phyloP scores from a whole-genome alignment of 495 filamentous ascomycete genomes.

The Bathelium albidoporum region DNA sequence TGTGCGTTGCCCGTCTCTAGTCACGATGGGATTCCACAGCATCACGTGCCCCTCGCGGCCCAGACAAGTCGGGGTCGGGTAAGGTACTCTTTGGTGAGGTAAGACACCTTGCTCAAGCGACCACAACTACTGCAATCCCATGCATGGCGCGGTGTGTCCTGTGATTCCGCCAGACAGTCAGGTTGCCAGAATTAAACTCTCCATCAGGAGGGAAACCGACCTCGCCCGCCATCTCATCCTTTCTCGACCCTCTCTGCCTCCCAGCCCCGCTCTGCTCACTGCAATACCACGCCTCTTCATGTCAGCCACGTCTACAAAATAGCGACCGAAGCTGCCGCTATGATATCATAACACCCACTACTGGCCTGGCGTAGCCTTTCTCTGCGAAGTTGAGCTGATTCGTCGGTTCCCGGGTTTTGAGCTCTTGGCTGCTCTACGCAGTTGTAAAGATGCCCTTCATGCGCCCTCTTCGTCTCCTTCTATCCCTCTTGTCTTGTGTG shows the following conservation, averaged over 20 bases:
- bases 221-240: not conserved
- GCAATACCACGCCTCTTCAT: not conserved
- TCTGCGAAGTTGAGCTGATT: not conserved
- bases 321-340: not conserved
- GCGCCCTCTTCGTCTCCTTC: constrained; percentile 32
- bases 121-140: too few species aligned
- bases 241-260: not conserved
- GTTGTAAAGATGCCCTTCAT: constrained; percentile 14
- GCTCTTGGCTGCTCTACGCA: not conserved
- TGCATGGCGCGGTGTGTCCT: not conserved
- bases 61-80: too few species aligned
- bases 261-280: not conserved
- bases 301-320: not conserved
- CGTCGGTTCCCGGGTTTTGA: not conserved
- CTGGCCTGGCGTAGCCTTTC: not conserved
- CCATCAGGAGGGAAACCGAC: not conserved
- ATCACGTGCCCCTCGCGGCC: too few species aligned
- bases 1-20: too few species aligned
- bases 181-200: not conserved
- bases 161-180: too few species aligned
- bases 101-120: too few species aligned
- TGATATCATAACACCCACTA: not conserved
- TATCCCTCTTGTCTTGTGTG: constrained; percentile 28
- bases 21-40: too few species aligned
- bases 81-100: too few species aligned